These are phyloP conservation scores for Phytopythium helicoides DNA, from an alignment of 352 stramenopile species.

Conservation along the genomic window DNA sequence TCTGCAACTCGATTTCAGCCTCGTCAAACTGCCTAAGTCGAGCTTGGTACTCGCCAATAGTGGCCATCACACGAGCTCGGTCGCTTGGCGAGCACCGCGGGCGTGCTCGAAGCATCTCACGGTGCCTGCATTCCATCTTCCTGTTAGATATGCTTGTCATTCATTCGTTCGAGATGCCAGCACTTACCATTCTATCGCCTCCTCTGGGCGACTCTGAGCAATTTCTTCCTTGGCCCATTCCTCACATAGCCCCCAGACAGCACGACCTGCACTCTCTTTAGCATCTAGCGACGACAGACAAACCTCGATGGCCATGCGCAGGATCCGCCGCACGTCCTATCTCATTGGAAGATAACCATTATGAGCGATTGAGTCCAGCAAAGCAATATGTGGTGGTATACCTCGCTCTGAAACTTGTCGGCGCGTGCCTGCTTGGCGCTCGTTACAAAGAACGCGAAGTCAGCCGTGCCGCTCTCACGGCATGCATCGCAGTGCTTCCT, in stretches of 20 bases:
- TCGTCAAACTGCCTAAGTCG: constrained; percentile 15
- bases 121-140: constrained; percentile 11
- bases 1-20: constrained; percentile 24
- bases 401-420: constrained; percentile 11
- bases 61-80: constrained; percentile 10
- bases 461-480: background rate
- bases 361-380: too few relatives aligned
- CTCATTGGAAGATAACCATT: too few relatives aligned
- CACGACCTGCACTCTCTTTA: background rate
- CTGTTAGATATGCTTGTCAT: too few relatives aligned
- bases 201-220: background rate
- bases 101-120: constrained; percentile 15
- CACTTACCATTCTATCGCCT: constrained; percentile 6
- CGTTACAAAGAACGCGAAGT: constrained; percentile 6
- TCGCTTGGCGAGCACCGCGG: constrained; percentile 6
- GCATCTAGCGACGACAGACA: constrained; percentile 1
- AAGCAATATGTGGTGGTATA: too few relatives aligned
- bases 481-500: constrained; percentile 1
- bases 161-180: too few relatives aligned
- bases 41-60: constrained; percentile 18
- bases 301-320: constrained; percentile 1
- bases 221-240: constrained; percentile 7
- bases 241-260: constrained; percentile 6
- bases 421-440: background rate
- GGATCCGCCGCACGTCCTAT: constrained; percentile 14